Conservation (phyloP, 2,329 filamentous ascomycete species). For the Zalaria obscura region DNA sequence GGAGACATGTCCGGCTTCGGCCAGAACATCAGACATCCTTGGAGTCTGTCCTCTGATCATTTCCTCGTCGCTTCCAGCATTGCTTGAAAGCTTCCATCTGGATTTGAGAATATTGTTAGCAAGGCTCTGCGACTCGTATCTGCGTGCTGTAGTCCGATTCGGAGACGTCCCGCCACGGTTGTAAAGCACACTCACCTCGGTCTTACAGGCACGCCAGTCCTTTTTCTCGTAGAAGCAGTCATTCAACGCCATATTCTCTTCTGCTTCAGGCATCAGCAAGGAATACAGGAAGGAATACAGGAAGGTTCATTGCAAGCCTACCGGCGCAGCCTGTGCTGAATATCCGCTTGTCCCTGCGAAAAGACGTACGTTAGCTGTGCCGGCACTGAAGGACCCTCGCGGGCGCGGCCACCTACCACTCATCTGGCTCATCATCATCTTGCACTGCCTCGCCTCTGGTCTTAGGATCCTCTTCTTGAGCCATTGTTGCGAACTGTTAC, state of each 20-base stretch:
- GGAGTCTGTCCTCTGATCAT: conserved; percentile 65
- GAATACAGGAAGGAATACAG: conserved; percentile 2
- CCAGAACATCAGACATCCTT: conserved; percentile 45
- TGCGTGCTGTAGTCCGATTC: not conserved
- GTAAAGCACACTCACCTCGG: conserved; percentile 52
- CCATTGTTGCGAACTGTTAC: conserved; percentile 9
- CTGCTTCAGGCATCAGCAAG: conserved; percentile 30
- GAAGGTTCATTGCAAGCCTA: conserved; percentile 25
- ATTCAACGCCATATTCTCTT: conserved; percentile 78
- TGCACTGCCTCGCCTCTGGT: conserved; percentile 18
- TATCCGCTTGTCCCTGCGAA: conserved; percentile 82
- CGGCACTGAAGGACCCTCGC: not conserved
- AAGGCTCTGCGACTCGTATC: not conserved
- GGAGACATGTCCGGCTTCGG: not conserved
- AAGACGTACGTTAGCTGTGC: conserved; percentile 3
- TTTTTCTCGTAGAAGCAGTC: conserved; percentile 95
- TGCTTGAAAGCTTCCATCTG: conserved; percentile 82
- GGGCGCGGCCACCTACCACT: conserved; percentile 52
- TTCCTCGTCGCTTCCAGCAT: conserved; percentile 85
- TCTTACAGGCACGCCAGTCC: conserved; percentile 81
- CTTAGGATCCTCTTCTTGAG: conserved; percentile 13
- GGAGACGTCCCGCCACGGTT: not conserved
- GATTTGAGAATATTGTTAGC: conserved; percentile 1
- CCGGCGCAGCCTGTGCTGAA: conserved; percentile 90
- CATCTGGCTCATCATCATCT: conserved; percentile 81